These are phyloP conservation scores for Plasmodium billcollinsi DNA, from an alignment of 169 alveolate genomes.

Conservation along the genomic window DNA sequence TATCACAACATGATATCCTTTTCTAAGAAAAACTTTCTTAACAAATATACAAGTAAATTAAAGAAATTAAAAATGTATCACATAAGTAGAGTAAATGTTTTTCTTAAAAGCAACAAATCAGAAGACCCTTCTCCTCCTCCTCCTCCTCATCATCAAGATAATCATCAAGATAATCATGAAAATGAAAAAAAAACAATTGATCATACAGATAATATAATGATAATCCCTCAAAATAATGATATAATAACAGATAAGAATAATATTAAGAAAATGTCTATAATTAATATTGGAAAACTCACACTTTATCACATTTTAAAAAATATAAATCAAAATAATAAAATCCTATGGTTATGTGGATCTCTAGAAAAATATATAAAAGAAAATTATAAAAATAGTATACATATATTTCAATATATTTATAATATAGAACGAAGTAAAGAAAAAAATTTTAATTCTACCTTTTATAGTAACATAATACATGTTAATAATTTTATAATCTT, in stretches of 20 bases:
- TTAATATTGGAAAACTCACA: slow-evolving; percentile 24
- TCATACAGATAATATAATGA: too few relatives aligned
- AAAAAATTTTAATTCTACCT: not conserved
- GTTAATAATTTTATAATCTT: slow-evolving; percentile 40
- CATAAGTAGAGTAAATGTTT: not conserved
- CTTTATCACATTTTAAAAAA: not conserved
- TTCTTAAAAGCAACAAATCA: too few relatives aligned
- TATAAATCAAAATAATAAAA: slow-evolving; percentile 25
- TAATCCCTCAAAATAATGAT: not conserved
- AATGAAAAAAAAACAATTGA: not conserved
- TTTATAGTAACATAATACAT: not conserved
- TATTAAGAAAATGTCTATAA: not conserved
- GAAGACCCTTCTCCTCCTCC: too few relatives aligned
- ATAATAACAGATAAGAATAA: not conserved
- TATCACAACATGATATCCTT: slow-evolving; percentile 11
- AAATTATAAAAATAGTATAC: slow-evolving; percentile 15
- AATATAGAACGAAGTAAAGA: not conserved
- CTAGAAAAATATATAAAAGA: slow-evolving; percentile 40
- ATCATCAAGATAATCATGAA: not conserved
- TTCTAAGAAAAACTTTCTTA: slow-evolving; percentile 18
- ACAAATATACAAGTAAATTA: slow-evolving; percentile 18
- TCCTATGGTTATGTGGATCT: slow-evolving; percentile 69
- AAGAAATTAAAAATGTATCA: not conserved
- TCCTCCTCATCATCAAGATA: not conserved
- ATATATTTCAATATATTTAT: slow-evolving; percentile 14